Conservation (phyloP, 2,329 filamentous ascomycete genomes). For the Aspergillus sp. region DNA sequence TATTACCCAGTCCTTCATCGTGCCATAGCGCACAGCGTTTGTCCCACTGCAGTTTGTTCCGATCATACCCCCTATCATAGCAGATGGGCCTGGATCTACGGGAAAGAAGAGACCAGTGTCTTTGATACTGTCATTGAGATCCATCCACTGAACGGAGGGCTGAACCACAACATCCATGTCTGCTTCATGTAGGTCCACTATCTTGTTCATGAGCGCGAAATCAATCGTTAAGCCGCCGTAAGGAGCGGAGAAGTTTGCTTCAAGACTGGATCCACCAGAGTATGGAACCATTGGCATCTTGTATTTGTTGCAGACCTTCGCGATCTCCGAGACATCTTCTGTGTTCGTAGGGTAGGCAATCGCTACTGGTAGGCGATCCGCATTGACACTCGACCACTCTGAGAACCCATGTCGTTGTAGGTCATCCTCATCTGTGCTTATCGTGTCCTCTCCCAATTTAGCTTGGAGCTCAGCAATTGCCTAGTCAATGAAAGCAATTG, state of each 20-base stretch:
- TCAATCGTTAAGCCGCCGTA: conserved; percentile 87
- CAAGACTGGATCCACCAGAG: conserved; percentile 80
- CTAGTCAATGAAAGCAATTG: conserved; percentile 32
- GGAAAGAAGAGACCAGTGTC: conserved; percentile 83
- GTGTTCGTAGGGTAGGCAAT: conserved; percentile 65
- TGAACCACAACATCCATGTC: conserved; percentile 95
- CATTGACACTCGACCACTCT: conserved; percentile 70
- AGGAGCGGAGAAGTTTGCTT: conserved; percentile 86
- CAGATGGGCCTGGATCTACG: conserved; percentile 75
- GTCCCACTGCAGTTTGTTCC: conserved; percentile 67
- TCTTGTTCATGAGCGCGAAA: conserved; percentile 82
- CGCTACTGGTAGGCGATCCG: conserved; percentile 61
- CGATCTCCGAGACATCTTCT: conserved; percentile 63
- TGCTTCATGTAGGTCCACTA: conserved; percentile 74
- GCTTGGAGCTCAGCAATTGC: conserved; percentile 57
- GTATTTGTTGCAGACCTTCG: conserved; percentile 73
- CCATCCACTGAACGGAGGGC: conserved; percentile 89
- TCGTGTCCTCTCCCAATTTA: conserved; percentile 57
- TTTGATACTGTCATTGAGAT: conserved; percentile 74
- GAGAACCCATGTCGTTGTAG: conserved; percentile 66
- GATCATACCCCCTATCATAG: conserved; percentile 60
- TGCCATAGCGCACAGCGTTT: conserved; percentile 65
- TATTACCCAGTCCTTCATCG: conserved; percentile 75
- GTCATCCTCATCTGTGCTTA: conserved; percentile 65
- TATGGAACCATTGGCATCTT: conserved; percentile 83